These are phyloP conservation scores for Linum trigynum DNA, from an alignment of 345 rosid species.

Conservation along the genomic window DNA sequence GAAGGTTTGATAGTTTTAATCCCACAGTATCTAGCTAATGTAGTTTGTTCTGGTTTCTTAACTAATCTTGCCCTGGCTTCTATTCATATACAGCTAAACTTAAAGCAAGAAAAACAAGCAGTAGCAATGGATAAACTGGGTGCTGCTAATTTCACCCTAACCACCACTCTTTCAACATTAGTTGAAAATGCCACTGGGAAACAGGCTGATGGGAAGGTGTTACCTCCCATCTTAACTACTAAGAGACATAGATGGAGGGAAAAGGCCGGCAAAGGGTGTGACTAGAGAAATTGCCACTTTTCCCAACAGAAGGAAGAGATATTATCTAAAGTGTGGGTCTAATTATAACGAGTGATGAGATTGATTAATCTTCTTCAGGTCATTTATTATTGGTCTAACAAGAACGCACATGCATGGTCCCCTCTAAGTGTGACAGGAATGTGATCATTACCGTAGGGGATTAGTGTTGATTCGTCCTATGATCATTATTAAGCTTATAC, in stretches of 20 bases:
- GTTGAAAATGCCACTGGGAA: conserved; percentile 2
- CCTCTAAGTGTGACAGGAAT: background rate
- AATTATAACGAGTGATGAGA: background rate
- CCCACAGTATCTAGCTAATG: background rate
- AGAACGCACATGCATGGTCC: conserved; percentile 5
- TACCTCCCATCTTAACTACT: conserved; percentile 1
- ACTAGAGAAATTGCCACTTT: too few species aligned
- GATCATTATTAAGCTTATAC: too few species aligned
- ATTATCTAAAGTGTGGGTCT: background rate
- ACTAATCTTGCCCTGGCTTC: conserved; percentile 2
- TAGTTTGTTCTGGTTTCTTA: conserved; percentile 18
- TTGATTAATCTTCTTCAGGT: background rate
- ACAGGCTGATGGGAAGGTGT: conserved; percentile 13
- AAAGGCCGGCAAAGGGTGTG: too few species aligned
- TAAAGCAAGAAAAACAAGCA: background rate
- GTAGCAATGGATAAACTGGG: conserved; percentile 13
- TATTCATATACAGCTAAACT: conserved; percentile 6
- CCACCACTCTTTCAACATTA: conserved; percentile 3
- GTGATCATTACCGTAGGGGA: background rate
- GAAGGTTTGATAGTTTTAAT: too few species aligned
- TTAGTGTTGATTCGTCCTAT: background rate
- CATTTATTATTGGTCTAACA: background rate
- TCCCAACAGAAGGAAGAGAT: background rate
- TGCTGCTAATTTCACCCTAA: conserved; percentile 7
- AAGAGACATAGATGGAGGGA: conserved; percentile 10